Evolutionary conservation across 1,284 basidiomycete species (phyloP), one percentile per base, ranked within the genome.

Genomic region (Sporisorium sorghi): DNA sequence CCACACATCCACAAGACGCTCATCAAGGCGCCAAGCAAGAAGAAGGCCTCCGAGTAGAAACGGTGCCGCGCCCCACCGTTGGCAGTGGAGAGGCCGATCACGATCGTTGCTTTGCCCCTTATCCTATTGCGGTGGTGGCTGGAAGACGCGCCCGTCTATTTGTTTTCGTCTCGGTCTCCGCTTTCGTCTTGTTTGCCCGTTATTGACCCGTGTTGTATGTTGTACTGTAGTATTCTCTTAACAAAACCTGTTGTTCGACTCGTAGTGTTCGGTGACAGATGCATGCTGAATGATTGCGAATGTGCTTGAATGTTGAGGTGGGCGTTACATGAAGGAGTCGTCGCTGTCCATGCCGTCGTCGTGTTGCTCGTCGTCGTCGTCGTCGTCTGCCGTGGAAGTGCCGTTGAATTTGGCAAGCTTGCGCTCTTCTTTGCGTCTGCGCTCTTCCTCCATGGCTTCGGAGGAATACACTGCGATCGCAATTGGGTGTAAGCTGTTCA

Each of bases 1-100:
- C 94, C 94, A 14, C 95, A 97, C 87, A 97, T 97, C 83, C 94
- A 97, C 89, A 96, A 96, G 90, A 79, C 78, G 50, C 70, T 78
- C 35, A 76, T 77, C 71, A 78, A 78, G 64, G 63, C 74, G 49
- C 64, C 67, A 24, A 72, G 58, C 64, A 77, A 77, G 63, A 78
- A 78, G 71, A 68, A 67, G 69, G 76, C 67, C 17, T 58, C 56
- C 30, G 59, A 62, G 26, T 56, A 54, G 23, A 42, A 26, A 52
- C 9, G 17, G 11, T 15, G 24, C 2, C 42, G 37, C 23, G 21
- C 21, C 12, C 9, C 28, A 15, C 19, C 44, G 44, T 19, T 33
- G 1, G 47, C 19, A 30, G 47, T 19, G n/a, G 47, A 48, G 17
- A 48, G 17, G 44, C 23, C 43, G 21, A 10, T n/a, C 37, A 30